Percentiles rank a stretch among this genome's conserved stretches.
These are phyloP conservation scores for Tricholoma sp. DNA, from an alignment of 768 basidiomycete species.

Conservation along the genomic window DNA sequence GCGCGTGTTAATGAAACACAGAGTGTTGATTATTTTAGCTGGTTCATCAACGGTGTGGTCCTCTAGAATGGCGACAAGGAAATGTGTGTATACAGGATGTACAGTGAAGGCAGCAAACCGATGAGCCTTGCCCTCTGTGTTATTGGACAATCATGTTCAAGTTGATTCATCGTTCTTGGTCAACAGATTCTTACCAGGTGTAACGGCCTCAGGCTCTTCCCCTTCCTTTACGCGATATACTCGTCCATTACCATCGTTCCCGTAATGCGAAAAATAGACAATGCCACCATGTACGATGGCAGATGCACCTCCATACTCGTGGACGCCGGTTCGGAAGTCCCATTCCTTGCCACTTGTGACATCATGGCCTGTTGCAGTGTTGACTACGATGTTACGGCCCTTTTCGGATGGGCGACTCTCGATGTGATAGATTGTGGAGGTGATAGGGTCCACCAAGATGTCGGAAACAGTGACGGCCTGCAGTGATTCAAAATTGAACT, in stretches of 20 bases:
- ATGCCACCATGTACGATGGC: conserved; percentile 40
- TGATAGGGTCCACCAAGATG: conserved; percentile 48
- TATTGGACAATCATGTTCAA: neutral
- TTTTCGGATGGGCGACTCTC: conserved; percentile 54
- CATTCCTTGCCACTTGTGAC: conserved; percentile 44
- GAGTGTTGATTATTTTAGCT: conserved; percentile 46
- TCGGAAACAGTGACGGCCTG: conserved; percentile 34
- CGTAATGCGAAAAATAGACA: conserved; percentile 50
- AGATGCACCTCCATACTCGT: conserved; percentile 64
- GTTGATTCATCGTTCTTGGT: neutral
- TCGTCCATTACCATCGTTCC: conserved; percentile 36
- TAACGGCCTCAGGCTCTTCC: conserved; percentile 43
- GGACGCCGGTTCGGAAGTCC: conserved; percentile 56
- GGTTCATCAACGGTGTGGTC: conserved; percentile 60
- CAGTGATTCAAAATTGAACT: neutral
- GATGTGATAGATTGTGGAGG: conserved; percentile 43
- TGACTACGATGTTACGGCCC: conserved; percentile 52
- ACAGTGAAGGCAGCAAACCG: conserved; percentile 63
- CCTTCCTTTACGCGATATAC: conserved; percentile 37
- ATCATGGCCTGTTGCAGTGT: conserved; percentile 44
- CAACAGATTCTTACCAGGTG: conserved; percentile 46
- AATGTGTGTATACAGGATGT: conserved; percentile 45
- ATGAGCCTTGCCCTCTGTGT: conserved; percentile 40
- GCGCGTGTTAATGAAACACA: conserved; percentile 50
- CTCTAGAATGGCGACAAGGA: conserved; percentile 62